These are phyloP conservation scores for Apiospora hydei DNA, from an alignment of 2,329 filamentous ascomycete species.

Conservation along the genomic window DNA sequence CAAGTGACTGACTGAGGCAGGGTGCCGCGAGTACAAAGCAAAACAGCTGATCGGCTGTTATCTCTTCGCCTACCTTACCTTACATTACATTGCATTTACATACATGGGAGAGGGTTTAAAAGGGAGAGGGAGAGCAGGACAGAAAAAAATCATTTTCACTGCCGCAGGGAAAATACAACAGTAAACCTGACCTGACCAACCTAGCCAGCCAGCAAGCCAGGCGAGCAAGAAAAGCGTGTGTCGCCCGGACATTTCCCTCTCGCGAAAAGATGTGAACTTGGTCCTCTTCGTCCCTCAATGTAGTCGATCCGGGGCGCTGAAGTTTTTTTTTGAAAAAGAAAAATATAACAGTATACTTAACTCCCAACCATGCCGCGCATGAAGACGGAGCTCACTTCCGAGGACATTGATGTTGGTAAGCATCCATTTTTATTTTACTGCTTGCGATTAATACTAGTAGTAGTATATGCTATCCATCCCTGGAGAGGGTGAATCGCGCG, in stretches of 20 bases:
- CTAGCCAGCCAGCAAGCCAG: conserved; percentile 7
- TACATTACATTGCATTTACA: background rate
- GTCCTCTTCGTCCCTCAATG: conserved; percentile 7
- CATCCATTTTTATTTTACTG: conserved; percentile 12
- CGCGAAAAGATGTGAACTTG: conserved; percentile 11
- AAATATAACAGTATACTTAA: background rate
- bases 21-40: background rate
- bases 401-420: conserved; percentile 15
- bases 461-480: background rate
- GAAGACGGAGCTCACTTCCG: conserved; percentile 18
- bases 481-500: background rate
- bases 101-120: background rate
- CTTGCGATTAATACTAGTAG: background rate
- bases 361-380: conserved; percentile 18
- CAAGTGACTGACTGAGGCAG: background rate
- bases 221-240: background rate
- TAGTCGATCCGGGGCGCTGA: background rate
- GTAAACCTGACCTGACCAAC: background rate
- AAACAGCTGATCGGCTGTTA: conserved; percentile 11
- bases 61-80: conserved; percentile 1
- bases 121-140: background rate
- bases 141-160: background rate
- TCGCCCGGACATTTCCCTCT: background rate
- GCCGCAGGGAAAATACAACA: conserved; percentile 5
- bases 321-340: background rate